phyloP scores from a whole-genome alignment of 1,284 basidiomycete species.

The Trichosporon coremiiforme region DNA sequence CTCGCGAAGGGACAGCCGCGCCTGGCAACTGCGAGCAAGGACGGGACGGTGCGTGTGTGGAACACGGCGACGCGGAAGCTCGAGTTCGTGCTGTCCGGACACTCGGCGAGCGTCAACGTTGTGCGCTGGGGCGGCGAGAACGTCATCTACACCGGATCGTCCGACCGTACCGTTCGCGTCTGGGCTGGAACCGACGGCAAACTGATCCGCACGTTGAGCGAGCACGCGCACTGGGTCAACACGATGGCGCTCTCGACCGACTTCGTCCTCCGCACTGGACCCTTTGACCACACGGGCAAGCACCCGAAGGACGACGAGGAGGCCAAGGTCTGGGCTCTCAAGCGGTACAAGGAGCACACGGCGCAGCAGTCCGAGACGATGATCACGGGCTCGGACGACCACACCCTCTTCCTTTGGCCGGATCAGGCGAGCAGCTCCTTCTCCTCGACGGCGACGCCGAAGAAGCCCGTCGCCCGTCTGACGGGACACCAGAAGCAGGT shows the following conservation, averaged over 20 bases:
- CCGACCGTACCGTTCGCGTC: slow-evolving; percentile 88
- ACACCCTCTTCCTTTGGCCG: slow-evolving; percentile 92
- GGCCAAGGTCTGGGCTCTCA: slow-evolving; percentile 72
- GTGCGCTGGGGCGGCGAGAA: slow-evolving; percentile 94
- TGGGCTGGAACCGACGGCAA: slow-evolving; percentile 82
- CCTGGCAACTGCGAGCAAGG: slow-evolving; percentile 92
- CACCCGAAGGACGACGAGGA: slow-evolving; percentile 74
- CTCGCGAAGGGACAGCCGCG: slow-evolving; percentile 73
- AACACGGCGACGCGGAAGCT: slow-evolving; percentile 70
- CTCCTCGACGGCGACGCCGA: slow-evolving; percentile 58
- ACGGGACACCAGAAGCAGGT: slow-evolving; percentile 96
- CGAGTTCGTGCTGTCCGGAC: slow-evolving; percentile 87
- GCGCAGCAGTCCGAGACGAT: slow-evolving; percentile 75
- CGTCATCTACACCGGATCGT: slow-evolving; percentile 89
- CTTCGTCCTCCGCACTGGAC: slow-evolving; percentile 90
- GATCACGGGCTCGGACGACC: slow-evolving; percentile 92
- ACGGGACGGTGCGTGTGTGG: slow-evolving; percentile 94
- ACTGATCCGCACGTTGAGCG: slow-evolving; percentile 71
- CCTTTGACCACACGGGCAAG: slow-evolving; percentile 85
- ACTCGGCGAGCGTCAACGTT: slow-evolving; percentile 90
- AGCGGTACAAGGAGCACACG: slow-evolving; percentile 71
- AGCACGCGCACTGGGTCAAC: slow-evolving; percentile 99
- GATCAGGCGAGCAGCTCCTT: slow-evolving; percentile 59
- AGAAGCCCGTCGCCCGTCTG: slow-evolving; percentile 82
- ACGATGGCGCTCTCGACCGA: slow-evolving; percentile 94